A percentile compares a stretch with the other conserved stretches of the same genome.
These are phyloP conservation scores for Sechiopsis laciniata DNA, from an alignment of 306 rosid species.

Conservation along the genomic window DNA sequence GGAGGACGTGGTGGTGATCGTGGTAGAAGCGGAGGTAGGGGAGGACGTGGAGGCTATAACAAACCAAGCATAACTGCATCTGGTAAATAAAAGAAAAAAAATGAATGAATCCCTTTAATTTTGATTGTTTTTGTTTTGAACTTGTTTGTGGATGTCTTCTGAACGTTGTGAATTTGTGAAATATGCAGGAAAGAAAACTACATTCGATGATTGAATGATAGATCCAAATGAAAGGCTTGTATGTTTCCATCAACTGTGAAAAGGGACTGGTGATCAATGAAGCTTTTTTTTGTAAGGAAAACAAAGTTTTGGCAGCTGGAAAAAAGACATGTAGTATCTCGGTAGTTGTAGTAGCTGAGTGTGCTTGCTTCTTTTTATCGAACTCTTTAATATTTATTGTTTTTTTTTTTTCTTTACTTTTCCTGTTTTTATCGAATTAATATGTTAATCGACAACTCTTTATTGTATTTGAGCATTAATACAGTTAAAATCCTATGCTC, in stretches of 20 bases:
- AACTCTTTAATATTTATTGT: no score
- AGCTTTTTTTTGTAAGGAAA: neutral
- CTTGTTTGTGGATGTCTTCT: neutral
- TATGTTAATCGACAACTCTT: no score
- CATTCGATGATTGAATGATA: neutral
- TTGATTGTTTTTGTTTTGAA: no score
- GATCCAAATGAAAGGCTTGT: neutral
- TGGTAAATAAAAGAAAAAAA: constrained; percentile 22
- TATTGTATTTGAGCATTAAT: no score
- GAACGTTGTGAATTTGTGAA: neutral
- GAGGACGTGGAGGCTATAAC: constrained; percentile 39
- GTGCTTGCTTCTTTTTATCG: no score
- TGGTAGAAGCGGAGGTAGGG: constrained; percentile 24
- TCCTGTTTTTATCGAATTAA: no score
- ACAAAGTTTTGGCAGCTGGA: constrained; percentile 10
- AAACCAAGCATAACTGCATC: constrained; percentile 37
- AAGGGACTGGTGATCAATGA: neutral
- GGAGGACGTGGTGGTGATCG: constrained; percentile 26
- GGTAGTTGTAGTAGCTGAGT: no score
- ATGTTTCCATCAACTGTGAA: neutral
- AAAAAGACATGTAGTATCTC: no score
- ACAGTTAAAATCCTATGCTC: no score
- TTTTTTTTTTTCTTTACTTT: no score
- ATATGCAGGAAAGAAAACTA: constrained; percentile 17
- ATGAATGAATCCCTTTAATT: neutral